These are phyloP conservation scores for Aspergillus phoenicis DNA, from an alignment of 2,329 filamentous ascomycete species.

Conservation along the genomic window DNA sequence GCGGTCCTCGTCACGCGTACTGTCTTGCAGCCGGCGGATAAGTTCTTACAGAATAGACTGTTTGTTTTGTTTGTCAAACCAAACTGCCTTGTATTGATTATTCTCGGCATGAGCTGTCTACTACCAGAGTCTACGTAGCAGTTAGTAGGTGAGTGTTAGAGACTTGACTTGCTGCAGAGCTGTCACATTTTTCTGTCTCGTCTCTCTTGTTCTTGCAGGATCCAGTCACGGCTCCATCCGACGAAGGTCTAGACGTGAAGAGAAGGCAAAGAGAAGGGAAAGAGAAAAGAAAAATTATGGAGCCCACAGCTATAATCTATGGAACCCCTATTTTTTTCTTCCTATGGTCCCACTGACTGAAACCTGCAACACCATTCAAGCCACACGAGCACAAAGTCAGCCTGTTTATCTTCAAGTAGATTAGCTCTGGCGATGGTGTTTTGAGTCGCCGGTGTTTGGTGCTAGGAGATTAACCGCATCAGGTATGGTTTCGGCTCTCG, in stretches of 20 bases:
- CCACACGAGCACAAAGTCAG: not conserved
- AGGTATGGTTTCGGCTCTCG: not conserved
- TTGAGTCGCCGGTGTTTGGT: not conserved
- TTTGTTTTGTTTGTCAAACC: no score
- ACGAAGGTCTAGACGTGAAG: not conserved
- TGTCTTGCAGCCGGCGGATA: no score
- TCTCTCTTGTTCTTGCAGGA: not conserved
- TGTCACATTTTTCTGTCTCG: not conserved
- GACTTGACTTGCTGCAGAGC: not conserved
- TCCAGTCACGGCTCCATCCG: not conserved
- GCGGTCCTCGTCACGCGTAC: no score
- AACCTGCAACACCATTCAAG: not conserved
- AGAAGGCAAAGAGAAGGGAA: not conserved
- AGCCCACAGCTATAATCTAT: not conserved
- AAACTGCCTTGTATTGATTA: no score
- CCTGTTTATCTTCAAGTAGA: not conserved
- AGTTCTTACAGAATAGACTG: no score
- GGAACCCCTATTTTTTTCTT: not conserved
- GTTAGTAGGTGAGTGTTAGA: no score
- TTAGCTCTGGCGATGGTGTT: not conserved
- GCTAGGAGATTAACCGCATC: not conserved
- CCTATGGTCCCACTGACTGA: not conserved
- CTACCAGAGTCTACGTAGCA: no score
- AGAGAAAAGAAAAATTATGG: not conserved
- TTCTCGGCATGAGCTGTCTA: no score